Evolutionary conservation across 1,139 yeast genomes (phyloP), one percentile per base, ranked within the genome.

Genomic region (Candida neerlandica): DNA sequence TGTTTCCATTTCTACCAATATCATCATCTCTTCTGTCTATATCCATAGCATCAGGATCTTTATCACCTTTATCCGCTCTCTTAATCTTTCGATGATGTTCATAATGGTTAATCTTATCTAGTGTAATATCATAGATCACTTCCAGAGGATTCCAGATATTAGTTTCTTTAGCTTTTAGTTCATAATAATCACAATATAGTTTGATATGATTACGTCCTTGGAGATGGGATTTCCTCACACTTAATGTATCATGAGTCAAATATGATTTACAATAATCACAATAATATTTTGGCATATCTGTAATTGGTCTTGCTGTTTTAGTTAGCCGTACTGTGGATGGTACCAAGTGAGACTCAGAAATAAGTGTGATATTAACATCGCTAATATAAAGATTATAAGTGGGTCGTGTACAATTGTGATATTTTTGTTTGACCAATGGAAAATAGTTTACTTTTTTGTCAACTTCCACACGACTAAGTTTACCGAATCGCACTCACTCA

Each of bases 241-340:
- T 87, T 64, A 84, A 75, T 29, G 96, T 87, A 67, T 90, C 97
- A 63, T 91, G 97, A 1, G 97, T 91, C 52, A 91, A 74, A 60
- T 87, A 86, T 21, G 92, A 83, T 67, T 85, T 85, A 65, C 97
- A 91, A 63, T 90, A 91, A 60, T 88, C 96, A 69, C 97, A 91
- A 68, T 86, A 88, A 66, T 85, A 87, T 58, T 77, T 80, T 5
- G 81, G 80, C 84, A 79, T 78, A 12, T 5, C 30, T 14, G n/a
- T n/a, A 37, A 4, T 19, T 38, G 18, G 35, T 43, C 29, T 12
- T 35, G n/a, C 39, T 37, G 15, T n/a, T n/a, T n/a, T n/a, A n/a
- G n/a, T n/a, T n/a, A n/a, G n/a, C n/a, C n/a, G n/a, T n/a, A n/a
- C n/a, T n/a, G n/a, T n/a, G n/a, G n/a, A n/a, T n/a, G n/a, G n/a